These are phyloP conservation scores for Dioscorea dumetorum DNA, from an alignment of 106 monocot genomes.

Conservation along the genomic window DNA sequence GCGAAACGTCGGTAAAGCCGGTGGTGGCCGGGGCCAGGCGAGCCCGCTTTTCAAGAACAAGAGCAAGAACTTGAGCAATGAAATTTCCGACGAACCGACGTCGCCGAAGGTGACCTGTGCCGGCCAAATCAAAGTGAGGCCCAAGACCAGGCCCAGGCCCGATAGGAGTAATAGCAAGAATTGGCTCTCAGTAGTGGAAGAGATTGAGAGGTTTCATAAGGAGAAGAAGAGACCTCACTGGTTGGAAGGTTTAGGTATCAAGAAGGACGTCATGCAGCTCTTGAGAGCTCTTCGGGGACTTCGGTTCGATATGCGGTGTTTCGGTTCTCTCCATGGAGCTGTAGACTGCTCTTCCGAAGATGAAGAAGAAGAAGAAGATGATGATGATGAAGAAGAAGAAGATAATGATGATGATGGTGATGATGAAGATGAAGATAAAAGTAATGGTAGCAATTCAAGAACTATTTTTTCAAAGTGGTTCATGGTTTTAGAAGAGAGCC, in stretches of 20 bases:
- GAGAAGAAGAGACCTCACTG: slow-evolving; percentile 26
- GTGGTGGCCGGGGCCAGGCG: slow-evolving; percentile 9
- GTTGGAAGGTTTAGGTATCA: slow-evolving; percentile 44
- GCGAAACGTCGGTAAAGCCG: neutral
- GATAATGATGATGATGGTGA: neutral
- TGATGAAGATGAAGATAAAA: slow-evolving; percentile 13
- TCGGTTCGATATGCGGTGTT: slow-evolving; percentile 44
- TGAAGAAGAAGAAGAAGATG: slow-evolving; percentile 36
- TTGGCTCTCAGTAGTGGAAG: slow-evolving; percentile 35
- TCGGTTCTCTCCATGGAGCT: slow-evolving; percentile 33
- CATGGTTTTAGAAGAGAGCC: slow-evolving; percentile 57
- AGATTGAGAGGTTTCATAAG: slow-evolving; percentile 29
- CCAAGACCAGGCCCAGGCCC: slow-evolving; percentile 7
- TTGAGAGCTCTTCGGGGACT: slow-evolving; percentile 40
- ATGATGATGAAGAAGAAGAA: slow-evolving; percentile 31
- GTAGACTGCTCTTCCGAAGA: slow-evolving; percentile 30
- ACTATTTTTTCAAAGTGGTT: slow-evolving; percentile 69
- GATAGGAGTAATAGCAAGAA: slow-evolving; percentile 1
- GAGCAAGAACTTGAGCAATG: slow-evolving; percentile 7
- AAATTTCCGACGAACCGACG: slow-evolving; percentile 56
- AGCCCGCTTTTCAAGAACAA: slow-evolving; percentile 39
- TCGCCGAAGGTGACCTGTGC: slow-evolving; percentile 89
- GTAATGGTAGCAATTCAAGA: slow-evolving; percentile 8
- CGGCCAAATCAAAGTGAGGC: slow-evolving; percentile 72
- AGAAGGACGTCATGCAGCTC: slow-evolving; percentile 50